A percentile compares a stretch with the other conserved stretches of the same genome.
These are phyloP conservation scores for Medicago ruthenica DNA, from an alignment of 306 rosid genomes.

Conservation along the genomic window DNA sequence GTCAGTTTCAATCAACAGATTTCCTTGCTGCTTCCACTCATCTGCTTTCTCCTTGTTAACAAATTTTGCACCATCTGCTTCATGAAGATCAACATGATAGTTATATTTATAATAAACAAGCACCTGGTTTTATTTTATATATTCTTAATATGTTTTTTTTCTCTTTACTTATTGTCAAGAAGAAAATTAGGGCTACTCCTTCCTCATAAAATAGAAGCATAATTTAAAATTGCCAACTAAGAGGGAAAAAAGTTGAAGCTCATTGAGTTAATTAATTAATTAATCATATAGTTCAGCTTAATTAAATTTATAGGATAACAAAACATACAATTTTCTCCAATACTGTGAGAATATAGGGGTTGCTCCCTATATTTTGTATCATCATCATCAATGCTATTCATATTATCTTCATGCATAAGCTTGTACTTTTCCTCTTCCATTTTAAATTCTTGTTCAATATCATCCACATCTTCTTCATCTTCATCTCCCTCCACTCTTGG, in stretches of 20 bases:
- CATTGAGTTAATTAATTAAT: neutral
- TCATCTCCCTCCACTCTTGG: slow-evolving; percentile 97
- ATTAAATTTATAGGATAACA: neutral
- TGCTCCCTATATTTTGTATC: slow-evolving; percentile 63
- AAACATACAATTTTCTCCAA: neutral
- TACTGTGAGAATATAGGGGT: slow-evolving; percentile 47
- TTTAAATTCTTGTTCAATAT: slow-evolving; percentile 91
- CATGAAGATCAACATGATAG: slow-evolving; percentile 18
- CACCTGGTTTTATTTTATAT: neutral
- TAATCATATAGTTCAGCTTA: neutral
- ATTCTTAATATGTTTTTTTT: no score
- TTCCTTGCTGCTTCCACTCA: slow-evolving; percentile 91
- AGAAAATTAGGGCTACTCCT: no score
- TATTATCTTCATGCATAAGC: slow-evolving; percentile 50
- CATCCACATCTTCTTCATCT: slow-evolving; percentile 93
- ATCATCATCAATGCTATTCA: slow-evolving; percentile 66
- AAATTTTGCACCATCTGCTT: slow-evolving; percentile 70
- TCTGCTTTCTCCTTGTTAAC: slow-evolving; percentile 79
- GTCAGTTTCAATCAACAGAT: slow-evolving; percentile 73
- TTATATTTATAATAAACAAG: neutral
- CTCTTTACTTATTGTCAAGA: no score
- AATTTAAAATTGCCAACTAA: no score
- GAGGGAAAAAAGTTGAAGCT: no score
- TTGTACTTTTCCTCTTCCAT: slow-evolving; percentile 58
- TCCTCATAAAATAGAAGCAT: no score